phyloP scores from a whole-genome alignment of 2,329 filamentous ascomycete genomes.

The Talaromyces sp. region DNA sequence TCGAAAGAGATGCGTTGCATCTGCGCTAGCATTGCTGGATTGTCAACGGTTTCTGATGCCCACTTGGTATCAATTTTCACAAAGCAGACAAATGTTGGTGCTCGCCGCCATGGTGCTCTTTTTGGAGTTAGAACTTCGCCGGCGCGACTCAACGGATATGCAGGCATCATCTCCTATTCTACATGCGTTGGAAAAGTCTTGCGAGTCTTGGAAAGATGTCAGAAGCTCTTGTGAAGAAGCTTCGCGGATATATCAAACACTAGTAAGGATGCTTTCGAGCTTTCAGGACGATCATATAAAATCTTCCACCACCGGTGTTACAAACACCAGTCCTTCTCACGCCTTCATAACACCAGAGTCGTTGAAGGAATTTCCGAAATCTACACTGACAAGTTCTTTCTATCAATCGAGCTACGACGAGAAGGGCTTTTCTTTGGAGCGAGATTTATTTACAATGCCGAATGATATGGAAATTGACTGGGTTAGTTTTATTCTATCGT shows the following conservation, averaged over 20 bases:
- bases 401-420: neutral
- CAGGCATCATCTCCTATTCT: neutral
- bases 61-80: constrained; percentile 6
- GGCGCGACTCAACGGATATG: neutral
- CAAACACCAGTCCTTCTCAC: neutral
- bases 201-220: constrained; percentile 3
- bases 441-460: constrained; percentile 6
- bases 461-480: constrained; percentile 11
- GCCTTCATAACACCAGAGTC: neutral
- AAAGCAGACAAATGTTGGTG: neutral
- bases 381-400: neutral
- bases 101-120: constrained; percentile 9
- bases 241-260: constrained; percentile 1
- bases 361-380: neutral
- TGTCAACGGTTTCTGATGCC: constrained; percentile 5
- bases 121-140: constrained; percentile 8
- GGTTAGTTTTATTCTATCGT: constrained; percentile 1
- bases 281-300: neutral
- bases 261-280: constrained; percentile 5
- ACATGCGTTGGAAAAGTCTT: constrained; percentile 4
- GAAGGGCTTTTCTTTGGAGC: neutral
- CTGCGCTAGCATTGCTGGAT: constrained; percentile 34
- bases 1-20: constrained; percentile 78
- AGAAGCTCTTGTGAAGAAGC: constrained; percentile 3
- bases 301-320: neutral